Evolutionary conservation across 139 green algal genomes (phyloP).

Genomic region (Pleodorina starrii): DNA sequence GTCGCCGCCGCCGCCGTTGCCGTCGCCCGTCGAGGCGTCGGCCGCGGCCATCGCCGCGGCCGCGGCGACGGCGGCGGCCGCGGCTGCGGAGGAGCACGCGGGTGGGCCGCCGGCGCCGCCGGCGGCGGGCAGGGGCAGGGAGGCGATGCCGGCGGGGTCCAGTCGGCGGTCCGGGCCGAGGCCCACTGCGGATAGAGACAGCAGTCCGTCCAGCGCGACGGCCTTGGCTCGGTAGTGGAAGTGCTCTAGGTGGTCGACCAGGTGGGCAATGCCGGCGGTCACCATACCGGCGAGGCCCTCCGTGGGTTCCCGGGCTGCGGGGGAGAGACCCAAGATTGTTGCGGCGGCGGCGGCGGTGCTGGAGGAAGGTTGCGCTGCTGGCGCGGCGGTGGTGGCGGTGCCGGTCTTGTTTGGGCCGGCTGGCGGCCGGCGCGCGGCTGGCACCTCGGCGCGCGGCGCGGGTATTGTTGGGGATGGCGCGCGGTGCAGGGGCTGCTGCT

Average conservation of each 20-base stretch:
- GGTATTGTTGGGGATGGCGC: background rate
- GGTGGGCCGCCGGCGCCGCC: background rate
- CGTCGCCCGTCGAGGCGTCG: background rate
- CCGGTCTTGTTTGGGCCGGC: slow-evolving; percentile 2
- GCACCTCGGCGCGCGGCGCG: background rate
- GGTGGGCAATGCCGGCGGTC: background rate
- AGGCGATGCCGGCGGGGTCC: background rate
- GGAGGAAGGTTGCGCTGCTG: background rate
- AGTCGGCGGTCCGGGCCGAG: slow-evolving; percentile 23
- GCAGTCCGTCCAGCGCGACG: slow-evolving; percentile 34
- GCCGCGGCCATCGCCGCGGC: slow-evolving; percentile 18
- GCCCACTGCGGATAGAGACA: slow-evolving; percentile 31
- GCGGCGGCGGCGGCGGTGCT: background rate
- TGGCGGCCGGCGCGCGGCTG: background rate
- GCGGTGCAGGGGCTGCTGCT: background rate
- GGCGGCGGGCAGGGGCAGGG: background rate
- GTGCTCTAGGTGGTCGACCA: slow-evolving; percentile 46
- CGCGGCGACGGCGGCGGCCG: background rate
- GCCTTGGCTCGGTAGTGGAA: slow-evolving; percentile 45
- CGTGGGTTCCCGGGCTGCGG: background rate
- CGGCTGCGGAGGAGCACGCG: background rate
- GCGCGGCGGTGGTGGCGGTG: background rate
- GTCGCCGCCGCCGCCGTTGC: background rate
- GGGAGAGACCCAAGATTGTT: background rate
- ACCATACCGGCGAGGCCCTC: slow-evolving; percentile 26